Evolutionary conservation across 192 early-diverging fungal genomes (phyloP), one percentile per base, ranked within the genome.

Genomic region (Geranomyces michiganensis): DNA sequence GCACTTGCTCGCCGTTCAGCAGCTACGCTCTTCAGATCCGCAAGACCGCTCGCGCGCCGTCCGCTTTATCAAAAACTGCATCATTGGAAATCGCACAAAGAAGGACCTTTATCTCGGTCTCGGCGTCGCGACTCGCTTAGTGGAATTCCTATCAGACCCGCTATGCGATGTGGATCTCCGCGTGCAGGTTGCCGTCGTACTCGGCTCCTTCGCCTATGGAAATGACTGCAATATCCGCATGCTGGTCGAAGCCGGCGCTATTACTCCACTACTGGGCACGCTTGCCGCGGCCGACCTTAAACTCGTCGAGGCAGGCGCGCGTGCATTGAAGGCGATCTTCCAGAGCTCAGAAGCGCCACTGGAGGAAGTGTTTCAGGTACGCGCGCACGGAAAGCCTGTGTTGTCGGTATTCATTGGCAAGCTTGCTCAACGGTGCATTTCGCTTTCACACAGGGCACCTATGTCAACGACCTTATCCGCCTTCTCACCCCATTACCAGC

Each of bases 71-170:
- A 94, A 92, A 75, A 94, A 94, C 65, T 78, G 84, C 48, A 84
- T 92, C 51, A 94, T 94, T 76, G 92, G 92, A 56, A 93, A 92
- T 71, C 84, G 81, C 56, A 90, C 90, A 19, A 92, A 92, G 70
- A 94, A 94, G 79, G 85, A 87, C 48, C 78, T 91, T 27, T 94
- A 91, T 81, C 44, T 87, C 43, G 70, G 82, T 36, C 77, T 87
- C 21, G 87, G 87, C 31, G 78, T 90, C 32, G 80, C 89, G 30
- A 76, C 89, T 21, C 43, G 61, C 74, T 71, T 91, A 45, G 79
- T 88, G 13, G 78, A 87, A 27, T 83, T 88, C 55, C 73, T 90
- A n/a, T 75, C 60, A 0, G 53, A 55, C 41, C 65, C 82, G 26
- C 14, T 10, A 27, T 36, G 55, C 44, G 56, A 67, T 22, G 65